Percentiles rank a stretch among this genome's conserved stretches.
Evolutionary conservation across 768 basidiomycete genomes (phyloP).

Genomic region (Rhodotorula kratochvilovae): DNA sequence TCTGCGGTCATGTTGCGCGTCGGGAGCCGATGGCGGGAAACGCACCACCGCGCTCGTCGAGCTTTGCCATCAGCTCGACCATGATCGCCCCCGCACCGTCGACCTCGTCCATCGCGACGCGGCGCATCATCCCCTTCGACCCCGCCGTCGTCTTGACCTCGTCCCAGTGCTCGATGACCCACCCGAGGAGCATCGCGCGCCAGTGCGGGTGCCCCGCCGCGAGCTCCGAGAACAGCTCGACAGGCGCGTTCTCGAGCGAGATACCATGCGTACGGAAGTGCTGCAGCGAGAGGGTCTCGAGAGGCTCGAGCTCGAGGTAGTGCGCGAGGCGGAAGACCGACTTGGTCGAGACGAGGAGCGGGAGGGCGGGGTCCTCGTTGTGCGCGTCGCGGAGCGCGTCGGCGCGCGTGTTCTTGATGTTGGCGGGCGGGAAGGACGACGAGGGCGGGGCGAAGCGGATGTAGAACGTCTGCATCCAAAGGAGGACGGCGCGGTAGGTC

Average conservation of each 20-base stretch:
- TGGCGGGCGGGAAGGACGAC: not conserved
- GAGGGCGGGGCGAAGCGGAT: not conserved
- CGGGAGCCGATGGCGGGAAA: too few relatives aligned
- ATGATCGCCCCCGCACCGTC: not conserved
- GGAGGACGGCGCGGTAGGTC: constrained; percentile 10
- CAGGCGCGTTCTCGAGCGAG: not conserved
- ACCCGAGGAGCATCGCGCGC: not conserved
- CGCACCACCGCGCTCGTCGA: too few relatives aligned
- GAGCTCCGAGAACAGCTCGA: not conserved
- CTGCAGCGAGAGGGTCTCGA: not conserved
- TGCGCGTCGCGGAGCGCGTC: not conserved
- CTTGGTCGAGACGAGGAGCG: constrained; percentile 3
- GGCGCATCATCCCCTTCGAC: not conserved
- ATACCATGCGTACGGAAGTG: not conserved
- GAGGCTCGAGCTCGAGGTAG: not conserved
- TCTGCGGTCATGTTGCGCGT: too few relatives aligned
- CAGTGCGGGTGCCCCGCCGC: not conserved
- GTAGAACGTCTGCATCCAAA: not conserved
- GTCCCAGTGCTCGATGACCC: not conserved
- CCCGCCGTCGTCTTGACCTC: not conserved
- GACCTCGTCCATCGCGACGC: not conserved
- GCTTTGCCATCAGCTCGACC: not conserved
- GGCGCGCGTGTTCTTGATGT: not conserved
- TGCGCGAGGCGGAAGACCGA: too few relatives aligned
- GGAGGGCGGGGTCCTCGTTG: not conserved